Percentiles rank a stretch among this genome's conserved stretches.
Evolutionary conservation across 106 monocot species (phyloP).

Genomic region (Dactylorhiza incarnata): DNA sequence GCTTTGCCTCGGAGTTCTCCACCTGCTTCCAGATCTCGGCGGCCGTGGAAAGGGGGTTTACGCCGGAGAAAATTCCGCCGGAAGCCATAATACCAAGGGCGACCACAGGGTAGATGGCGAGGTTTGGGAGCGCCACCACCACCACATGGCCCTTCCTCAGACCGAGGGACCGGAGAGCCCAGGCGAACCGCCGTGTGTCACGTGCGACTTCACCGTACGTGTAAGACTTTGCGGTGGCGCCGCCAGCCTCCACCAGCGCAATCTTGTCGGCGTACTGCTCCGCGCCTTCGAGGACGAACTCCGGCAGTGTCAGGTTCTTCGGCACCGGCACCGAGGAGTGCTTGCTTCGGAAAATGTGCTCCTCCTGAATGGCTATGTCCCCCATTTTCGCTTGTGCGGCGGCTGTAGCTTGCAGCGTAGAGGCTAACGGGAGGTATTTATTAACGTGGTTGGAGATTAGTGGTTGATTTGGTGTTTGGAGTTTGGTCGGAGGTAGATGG

Average conservation of each 20-base stretch:
- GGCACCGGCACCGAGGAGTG: conserved; percentile 48
- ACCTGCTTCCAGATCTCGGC: conserved; percentile 74
- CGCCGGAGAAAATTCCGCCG: conserved; percentile 88
- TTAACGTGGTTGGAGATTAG: no score
- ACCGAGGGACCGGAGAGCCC: conserved; percentile 55
- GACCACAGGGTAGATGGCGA: conserved; percentile 70
- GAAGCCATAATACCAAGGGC: conserved; percentile 78
- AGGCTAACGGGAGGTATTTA: no score
- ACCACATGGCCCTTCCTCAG: conserved; percentile 75
- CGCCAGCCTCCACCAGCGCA: conserved; percentile 51
- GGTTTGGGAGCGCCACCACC: conserved; percentile 74
- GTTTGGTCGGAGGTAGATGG: no score
- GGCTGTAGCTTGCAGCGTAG: no score
- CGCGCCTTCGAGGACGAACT: conserved; percentile 68
- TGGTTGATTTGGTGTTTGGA: no score
- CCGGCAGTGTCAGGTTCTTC: conserved; percentile 60
- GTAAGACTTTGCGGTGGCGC: conserved; percentile 39
- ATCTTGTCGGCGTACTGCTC: conserved; percentile 57
- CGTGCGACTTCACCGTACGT: conserved; percentile 60
- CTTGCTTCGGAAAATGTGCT: conserved; percentile 70
- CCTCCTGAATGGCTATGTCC: conserved; percentile 11
- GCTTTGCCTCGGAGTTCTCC: conserved; percentile 55
- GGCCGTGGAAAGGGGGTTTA: conserved; percentile 49
- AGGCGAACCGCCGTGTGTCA: conserved; percentile 50
- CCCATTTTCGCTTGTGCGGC: background rate